Conservation (phyloP, 176 grass and related monocot genomes). For the Aegilops speltoides region DNA sequence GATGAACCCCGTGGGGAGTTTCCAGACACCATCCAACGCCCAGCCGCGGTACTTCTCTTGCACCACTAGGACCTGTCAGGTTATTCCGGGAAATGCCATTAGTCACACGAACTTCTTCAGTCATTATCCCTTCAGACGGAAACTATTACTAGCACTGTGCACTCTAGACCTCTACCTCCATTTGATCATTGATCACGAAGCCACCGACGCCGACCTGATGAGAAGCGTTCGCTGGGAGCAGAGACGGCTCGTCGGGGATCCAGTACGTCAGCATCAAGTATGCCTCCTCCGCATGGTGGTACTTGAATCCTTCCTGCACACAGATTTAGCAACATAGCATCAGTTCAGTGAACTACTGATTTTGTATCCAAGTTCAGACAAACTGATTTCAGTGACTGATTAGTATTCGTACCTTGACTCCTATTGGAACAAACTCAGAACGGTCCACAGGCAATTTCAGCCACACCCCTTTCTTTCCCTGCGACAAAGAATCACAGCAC, state of each 20-base stretch:
- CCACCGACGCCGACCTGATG: slow-evolving; percentile 96
- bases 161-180: slow-evolving; percentile 49
- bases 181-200: slow-evolving; percentile 90
- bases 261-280: slow-evolving; percentile 98
- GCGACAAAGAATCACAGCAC: not conserved
- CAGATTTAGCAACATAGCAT: not conserved
- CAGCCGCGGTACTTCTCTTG: slow-evolving; percentile 74
- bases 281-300: slow-evolving; percentile 92
- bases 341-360: not conserved
- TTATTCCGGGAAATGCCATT: slow-evolving; percentile 6
- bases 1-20: slow-evolving; percentile 94
- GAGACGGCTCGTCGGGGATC: slow-evolving; percentile 81
- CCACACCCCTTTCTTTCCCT: slow-evolving; percentile 99
- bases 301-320: slow-evolving; percentile 87
- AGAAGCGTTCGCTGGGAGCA: slow-evolving; percentile 94
- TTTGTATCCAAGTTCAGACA: not conserved
- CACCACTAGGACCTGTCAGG: slow-evolving; percentile 76
- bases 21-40: slow-evolving; percentile 53
- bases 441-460: slow-evolving; percentile 66
- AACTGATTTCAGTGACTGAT: not conserved
- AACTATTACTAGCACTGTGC: not conserved
- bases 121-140: not conserved
- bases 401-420: slow-evolving; percentile 58
- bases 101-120: not conserved
- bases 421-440: slow-evolving; percentile 77